Conservation (phyloP, 1,284 basidiomycete genomes). For the Papiliotrema fonsecae region DNA sequence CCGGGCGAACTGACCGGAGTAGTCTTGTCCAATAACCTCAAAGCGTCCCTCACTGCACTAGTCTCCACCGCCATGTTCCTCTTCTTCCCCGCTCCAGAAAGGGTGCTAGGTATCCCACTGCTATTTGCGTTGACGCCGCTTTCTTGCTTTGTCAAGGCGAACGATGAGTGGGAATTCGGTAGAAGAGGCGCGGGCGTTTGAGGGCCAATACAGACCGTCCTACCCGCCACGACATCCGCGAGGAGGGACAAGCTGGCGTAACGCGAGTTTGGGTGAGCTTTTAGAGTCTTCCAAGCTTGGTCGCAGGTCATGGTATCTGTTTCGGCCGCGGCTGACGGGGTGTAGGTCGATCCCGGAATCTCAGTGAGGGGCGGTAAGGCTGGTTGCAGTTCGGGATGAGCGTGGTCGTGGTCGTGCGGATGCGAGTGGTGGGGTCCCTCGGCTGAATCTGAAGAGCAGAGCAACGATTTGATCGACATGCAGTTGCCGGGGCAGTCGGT, state of each 20-base stretch:
- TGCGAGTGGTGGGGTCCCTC: slow-evolving; percentile 15
- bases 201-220: slow-evolving; percentile 65
- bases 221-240: slow-evolving; percentile 79
- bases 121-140: no score
- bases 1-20: not conserved
- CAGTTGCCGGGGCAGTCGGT: slow-evolving; percentile 26
- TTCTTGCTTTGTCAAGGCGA: not conserved
- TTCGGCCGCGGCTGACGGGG: not conserved
- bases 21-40: slow-evolving; percentile 63
- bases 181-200: not conserved
- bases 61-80: slow-evolving; percentile 67
- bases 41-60: slow-evolving; percentile 70
- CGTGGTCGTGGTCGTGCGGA: slow-evolving; percentile 1
- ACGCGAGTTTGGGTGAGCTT: slow-evolving; percentile 78
- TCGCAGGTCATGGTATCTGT: slow-evolving; percentile 67
- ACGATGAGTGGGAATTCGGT: not conserved
- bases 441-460: slow-evolving; percentile 16
- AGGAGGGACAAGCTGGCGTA: slow-evolving; percentile 75
- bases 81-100: slow-evolving; percentile 50
- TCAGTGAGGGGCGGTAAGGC: no score
- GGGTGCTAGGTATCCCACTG: slow-evolving; percentile 8
- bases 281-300: slow-evolving; percentile 78
- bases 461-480: slow-evolving; percentile 21
- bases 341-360: not conserved
- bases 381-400: not conserved